phyloP scores from a whole-genome alignment of 305 asterid species.

The Vinca major region DNA sequence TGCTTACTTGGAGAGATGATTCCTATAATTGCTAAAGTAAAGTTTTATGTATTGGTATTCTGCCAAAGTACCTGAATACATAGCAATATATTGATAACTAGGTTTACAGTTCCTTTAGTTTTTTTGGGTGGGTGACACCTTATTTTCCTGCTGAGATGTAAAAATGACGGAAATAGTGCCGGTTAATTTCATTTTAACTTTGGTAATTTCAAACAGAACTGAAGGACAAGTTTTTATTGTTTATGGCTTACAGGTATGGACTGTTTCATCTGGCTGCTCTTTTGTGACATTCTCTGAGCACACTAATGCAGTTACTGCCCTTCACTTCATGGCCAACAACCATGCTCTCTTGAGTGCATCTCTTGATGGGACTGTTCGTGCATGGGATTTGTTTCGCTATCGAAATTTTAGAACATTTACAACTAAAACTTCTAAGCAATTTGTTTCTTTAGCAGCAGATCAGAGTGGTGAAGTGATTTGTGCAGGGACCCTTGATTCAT shows the following conservation, averaged over 20 bases:
- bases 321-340: conserved; percentile 80
- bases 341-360: conserved; percentile 93
- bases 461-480: conserved; percentile 97
- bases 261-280: conserved; percentile 83
- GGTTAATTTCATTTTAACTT: background rate
- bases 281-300: conserved; percentile 92
- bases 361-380: conserved; percentile 95
- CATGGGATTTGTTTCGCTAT: conserved; percentile 92
- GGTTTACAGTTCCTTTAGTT: background rate
- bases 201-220: background rate
- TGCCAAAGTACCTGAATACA: background rate
- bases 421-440: conserved; percentile 85
- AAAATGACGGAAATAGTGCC: background rate
- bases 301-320: conserved; percentile 83
- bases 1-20: background rate
- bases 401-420: conserved; percentile 89
- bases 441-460: conserved; percentile 89
- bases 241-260: conserved; percentile 70
- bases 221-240: background rate
- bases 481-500: conserved; percentile 97
- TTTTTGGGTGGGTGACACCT: background rate
- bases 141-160: background rate
- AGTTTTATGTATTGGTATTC: background rate
- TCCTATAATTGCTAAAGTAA: background rate
- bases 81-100: background rate